Percentiles rank a stretch among this genome's conserved stretches.
Conservation (phyloP, 768 basidiomycete species). For the Boletus pseudopeckii region DNA sequence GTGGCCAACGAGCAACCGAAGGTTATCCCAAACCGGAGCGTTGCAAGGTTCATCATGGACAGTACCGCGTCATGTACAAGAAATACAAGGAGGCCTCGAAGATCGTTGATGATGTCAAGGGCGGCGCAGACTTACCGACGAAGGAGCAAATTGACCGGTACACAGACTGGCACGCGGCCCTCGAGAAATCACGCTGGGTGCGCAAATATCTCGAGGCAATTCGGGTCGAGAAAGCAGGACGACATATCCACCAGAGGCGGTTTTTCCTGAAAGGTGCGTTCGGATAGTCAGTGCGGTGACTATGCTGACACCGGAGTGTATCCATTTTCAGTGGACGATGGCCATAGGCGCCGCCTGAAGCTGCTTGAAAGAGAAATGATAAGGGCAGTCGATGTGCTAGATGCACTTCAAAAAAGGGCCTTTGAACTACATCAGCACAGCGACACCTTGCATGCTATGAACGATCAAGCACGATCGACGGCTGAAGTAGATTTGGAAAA, state of each 20-base stretch:
- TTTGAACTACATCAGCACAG: slow-evolving; percentile 12
- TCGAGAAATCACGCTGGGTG: slow-evolving; percentile 23
- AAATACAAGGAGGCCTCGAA: slow-evolving; percentile 29
- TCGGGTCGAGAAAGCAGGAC: slow-evolving; percentile 29
- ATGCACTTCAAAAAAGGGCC: slow-evolving; percentile 18
- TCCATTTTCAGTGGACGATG: slow-evolving; percentile 25
- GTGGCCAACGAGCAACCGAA: slow-evolving; percentile 17
- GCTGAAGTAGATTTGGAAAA: not conserved
- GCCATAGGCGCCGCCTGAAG: slow-evolving; percentile 30
- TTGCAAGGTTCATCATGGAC: slow-evolving; percentile 26
- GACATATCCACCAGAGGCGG: slow-evolving; percentile 30
- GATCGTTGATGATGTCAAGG: slow-evolving; percentile 21
- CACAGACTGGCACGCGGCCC: slow-evolving; percentile 7
- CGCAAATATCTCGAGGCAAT: slow-evolving; percentile 32
- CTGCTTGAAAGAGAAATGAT: slow-evolving; percentile 30
- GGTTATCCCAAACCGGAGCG: slow-evolving; percentile 16
- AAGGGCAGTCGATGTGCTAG: slow-evolving; percentile 17
- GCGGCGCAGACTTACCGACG: slow-evolving; percentile 15
- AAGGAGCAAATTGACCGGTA: slow-evolving; percentile 11
- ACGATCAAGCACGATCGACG: not conserved
- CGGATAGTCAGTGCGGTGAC: not conserved
- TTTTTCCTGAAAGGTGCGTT: slow-evolving; percentile 33
- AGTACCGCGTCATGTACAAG: slow-evolving; percentile 23
- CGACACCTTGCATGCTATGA: slow-evolving; percentile 3
- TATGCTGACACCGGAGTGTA: not conserved